phyloP scores from a whole-genome alignment of 177 flowering plant genomes.

The Vitis hybrid region DNA sequence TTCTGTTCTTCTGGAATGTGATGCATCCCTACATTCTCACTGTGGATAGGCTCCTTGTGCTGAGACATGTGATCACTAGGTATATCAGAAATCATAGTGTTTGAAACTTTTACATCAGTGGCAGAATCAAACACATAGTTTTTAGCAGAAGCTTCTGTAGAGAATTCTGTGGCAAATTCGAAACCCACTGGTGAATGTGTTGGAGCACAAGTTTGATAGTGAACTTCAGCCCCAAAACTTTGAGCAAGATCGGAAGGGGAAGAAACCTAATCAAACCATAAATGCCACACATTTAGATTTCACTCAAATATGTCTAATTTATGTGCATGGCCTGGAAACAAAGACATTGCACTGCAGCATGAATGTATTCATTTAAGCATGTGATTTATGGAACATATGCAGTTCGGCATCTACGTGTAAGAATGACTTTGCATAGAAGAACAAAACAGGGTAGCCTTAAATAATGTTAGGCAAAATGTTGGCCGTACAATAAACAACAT shows the following conservation, averaged over 20 bases:
- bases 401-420: too few species aligned
- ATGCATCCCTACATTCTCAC: slow-evolving; percentile 31
- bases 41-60: slow-evolving; percentile 21
- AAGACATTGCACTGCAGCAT: neutral
- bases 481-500: too few species aligned
- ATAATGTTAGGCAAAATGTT: too few species aligned
- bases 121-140: slow-evolving; percentile 20
- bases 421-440: too few species aligned
- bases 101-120: slow-evolving; percentile 21
- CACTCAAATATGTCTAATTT: neutral
- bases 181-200: slow-evolving; percentile 26
- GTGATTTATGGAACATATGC: too few species aligned
- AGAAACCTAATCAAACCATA: slow-evolving; percentile 13
- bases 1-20: slow-evolving; percentile 37
- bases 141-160: slow-evolving; percentile 19
- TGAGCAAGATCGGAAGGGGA: slow-evolving; percentile 18
- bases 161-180: slow-evolving; percentile 30
- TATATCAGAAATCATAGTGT: slow-evolving; percentile 18
- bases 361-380: too few species aligned
- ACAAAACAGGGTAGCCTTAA: too few species aligned
- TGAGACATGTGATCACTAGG: slow-evolving; percentile 25
- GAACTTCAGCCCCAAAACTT: slow-evolving; percentile 23
- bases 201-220: slow-evolving; percentile 19
- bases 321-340: neutral
- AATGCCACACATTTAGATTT: neutral